Evolutionary conservation across 352 stramenopile genomes (phyloP).

Genomic region (Phytopythium oedochilum): DNA sequence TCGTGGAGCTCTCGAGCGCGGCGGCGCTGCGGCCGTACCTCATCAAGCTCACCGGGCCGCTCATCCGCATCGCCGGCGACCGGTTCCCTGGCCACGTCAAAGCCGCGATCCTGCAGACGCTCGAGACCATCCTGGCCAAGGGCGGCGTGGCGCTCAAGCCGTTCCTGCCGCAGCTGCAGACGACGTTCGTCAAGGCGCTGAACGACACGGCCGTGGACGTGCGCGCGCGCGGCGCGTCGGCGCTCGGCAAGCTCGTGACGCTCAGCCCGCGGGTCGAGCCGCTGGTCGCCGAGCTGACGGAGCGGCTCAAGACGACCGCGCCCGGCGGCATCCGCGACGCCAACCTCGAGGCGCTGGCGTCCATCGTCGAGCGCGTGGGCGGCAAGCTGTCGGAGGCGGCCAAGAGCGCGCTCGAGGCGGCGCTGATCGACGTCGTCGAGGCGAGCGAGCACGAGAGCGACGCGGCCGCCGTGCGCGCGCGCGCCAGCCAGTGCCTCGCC

Average conservation of each 20-base stretch:
- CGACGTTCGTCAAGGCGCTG: constrained; percentile 99
- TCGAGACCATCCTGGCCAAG: constrained; percentile 96
- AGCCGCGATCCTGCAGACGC: constrained; percentile 96
- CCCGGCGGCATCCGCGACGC: constrained; percentile 66
- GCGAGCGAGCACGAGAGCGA: constrained; percentile 40
- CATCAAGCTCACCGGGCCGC: constrained; percentile 96
- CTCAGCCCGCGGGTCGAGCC: constrained; percentile 94
- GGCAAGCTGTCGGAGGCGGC: constrained; percentile 62
- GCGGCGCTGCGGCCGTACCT: constrained; percentile 93
- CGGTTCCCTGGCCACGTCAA: constrained; percentile 98
- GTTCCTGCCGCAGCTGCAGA: constrained; percentile 99
- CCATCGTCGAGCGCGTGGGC: constrained; percentile 58
- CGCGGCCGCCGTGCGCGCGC: constrained; percentile 31
- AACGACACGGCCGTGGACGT: constrained; percentile 95
- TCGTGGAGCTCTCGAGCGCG: constrained; percentile 91
- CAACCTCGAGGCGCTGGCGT: constrained; percentile 66
- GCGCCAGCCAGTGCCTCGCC: constrained; percentile 66
- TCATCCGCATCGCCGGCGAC: constrained; percentile 99
- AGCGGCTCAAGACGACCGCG: constrained; percentile 60
- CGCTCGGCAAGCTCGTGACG: constrained; percentile 92
- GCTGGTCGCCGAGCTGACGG: constrained; percentile 94
- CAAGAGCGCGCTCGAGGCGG: constrained; percentile 46
- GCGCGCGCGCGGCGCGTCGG: constrained; percentile 85
- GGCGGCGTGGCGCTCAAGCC: constrained; percentile 95
- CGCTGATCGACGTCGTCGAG: constrained; percentile 62